Conservation (phyloP, 257 asterid genomes). For the Solanum megistacrolobum region DNA sequence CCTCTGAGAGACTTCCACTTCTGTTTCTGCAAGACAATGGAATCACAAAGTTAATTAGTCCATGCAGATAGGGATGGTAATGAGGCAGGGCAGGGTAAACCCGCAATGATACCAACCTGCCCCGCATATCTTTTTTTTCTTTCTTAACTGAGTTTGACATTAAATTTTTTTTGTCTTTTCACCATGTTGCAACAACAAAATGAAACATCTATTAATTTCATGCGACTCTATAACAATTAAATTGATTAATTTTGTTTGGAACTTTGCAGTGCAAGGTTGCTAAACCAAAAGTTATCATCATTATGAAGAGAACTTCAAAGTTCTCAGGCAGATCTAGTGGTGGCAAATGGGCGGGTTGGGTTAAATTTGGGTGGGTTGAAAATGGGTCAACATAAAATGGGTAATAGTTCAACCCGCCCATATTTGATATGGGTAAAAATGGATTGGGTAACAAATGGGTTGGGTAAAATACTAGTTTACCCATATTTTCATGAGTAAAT, state of each 20-base stretch:
- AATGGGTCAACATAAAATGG: no score
- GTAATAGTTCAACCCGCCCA: no score
- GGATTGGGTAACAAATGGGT: no score
- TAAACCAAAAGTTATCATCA: not conserved
- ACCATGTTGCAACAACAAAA: constrained; percentile 13
- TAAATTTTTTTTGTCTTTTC: not conserved
- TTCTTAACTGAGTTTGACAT: not conserved
- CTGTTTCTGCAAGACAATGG: constrained; percentile 20
- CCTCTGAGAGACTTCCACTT: constrained; percentile 27
- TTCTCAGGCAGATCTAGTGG: not conserved
- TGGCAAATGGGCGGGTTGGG: no score
- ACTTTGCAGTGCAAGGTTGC: not conserved
- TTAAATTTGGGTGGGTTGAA: no score
- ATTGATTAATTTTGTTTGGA: not conserved
- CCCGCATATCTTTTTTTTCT: not conserved
- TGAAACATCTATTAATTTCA: not conserved
- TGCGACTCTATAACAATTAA: not conserved
- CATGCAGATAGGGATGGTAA: not conserved
- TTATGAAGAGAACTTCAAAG: not conserved
- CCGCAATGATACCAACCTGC: not conserved
- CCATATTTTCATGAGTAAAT: no score
- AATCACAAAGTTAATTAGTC: not conserved
- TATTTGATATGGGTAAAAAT: no score
- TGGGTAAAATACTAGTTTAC: no score
- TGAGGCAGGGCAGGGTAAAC: not conserved